phyloP scores from a whole-genome alignment of 257 asterid genomes.

The Salvia splendens region DNA sequence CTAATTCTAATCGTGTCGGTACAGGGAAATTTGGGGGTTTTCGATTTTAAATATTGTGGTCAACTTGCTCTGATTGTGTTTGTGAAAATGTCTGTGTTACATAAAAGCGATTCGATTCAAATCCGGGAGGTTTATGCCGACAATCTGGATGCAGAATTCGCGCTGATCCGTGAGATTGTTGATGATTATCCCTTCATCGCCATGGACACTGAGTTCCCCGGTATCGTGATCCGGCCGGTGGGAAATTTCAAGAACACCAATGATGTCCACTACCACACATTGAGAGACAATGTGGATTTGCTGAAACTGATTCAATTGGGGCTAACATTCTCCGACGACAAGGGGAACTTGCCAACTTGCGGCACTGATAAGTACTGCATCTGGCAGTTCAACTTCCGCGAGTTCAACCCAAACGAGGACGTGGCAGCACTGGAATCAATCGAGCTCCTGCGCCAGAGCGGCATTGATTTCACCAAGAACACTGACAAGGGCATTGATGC shows the following conservation, averaged over 20 bases:
- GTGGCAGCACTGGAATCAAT: slow-evolving; percentile 60
- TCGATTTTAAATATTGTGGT: background rate
- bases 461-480: slow-evolving; percentile 57
- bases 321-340: slow-evolving; percentile 62
- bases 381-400: slow-evolving; percentile 82
- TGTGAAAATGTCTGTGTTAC: slow-evolving; percentile 58
- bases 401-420: slow-evolving; percentile 66
- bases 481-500: slow-evolving; percentile 56
- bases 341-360: slow-evolving; percentile 67
- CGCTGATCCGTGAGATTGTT: slow-evolving; percentile 57
- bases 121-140: slow-evolving; percentile 78
- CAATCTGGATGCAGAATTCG: slow-evolving; percentile 67
- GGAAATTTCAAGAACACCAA: slow-evolving; percentile 56
- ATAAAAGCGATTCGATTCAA: slow-evolving; percentile 56
- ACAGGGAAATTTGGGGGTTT: background rate
- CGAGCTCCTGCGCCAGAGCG: slow-evolving; percentile 63
- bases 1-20: slow-evolving; percentile 7
- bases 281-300: slow-evolving; percentile 69
- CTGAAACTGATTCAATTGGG: slow-evolving; percentile 75
- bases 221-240: slow-evolving; percentile 54
- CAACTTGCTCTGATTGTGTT: slow-evolving; percentile 24
- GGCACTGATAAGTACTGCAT: slow-evolving; percentile 61
- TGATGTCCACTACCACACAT: slow-evolving; percentile 56
- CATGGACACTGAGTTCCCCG: slow-evolving; percentile 84
- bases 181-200: slow-evolving; percentile 74